phyloP scores from a whole-genome alignment of 176 grass and related monocot species.

The Otatea glauca region DNA sequence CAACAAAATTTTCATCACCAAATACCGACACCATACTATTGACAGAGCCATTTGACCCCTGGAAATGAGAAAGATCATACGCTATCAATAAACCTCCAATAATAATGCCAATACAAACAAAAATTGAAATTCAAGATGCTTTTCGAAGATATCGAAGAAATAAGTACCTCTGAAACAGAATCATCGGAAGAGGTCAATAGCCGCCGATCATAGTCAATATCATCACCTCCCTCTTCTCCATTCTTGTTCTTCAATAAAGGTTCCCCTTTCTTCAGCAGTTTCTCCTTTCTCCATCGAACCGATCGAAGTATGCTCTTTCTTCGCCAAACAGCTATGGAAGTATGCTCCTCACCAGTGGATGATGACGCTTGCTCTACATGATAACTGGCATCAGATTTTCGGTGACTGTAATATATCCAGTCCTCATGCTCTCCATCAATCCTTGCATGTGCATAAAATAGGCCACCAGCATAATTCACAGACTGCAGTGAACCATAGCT shows the following conservation, averaged over 20 bases:
- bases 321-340: constrained; percentile 40
- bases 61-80: constrained; percentile 43
- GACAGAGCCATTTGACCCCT: constrained; percentile 61
- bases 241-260: constrained; percentile 89
- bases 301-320: constrained; percentile 80
- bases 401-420: constrained; percentile 85
- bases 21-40: constrained; percentile 71
- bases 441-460: constrained; percentile 58
- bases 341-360: constrained; percentile 49
- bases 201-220: constrained; percentile 91
- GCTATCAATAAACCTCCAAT: constrained; percentile 23
- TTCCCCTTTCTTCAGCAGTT: constrained; percentile 83
- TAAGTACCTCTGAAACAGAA: constrained; percentile 60
- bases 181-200: constrained; percentile 77
- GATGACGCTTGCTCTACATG: constrained; percentile 53
- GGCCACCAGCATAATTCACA: constrained; percentile 67
- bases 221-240: constrained; percentile 93
- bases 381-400: constrained; percentile 72
- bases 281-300: constrained; percentile 87
- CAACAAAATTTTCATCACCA: constrained; percentile 88
- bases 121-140: not conserved
- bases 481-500: constrained; percentile 86
- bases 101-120: not conserved
- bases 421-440: constrained; percentile 76
- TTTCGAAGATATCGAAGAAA: constrained; percentile 13